Evolutionary conservation across 441 rosid species (phyloP).

Genomic region (Jatropha podagrica): DNA sequence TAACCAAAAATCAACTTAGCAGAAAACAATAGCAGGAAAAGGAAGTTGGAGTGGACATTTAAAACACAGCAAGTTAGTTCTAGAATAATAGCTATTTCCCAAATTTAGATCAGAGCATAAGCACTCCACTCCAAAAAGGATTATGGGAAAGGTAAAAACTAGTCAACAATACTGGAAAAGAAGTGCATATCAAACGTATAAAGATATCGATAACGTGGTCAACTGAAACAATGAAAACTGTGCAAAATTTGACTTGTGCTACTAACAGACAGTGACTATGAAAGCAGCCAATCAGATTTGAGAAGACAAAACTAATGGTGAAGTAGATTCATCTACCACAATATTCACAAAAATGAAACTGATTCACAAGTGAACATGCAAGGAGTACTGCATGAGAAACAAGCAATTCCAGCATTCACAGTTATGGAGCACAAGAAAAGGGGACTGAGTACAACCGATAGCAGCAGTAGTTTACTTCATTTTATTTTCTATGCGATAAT

Average conservation of each 20-base stretch:
- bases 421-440: background rate
- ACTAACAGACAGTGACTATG: background rate
- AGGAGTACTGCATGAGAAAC: no score
- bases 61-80: background rate
- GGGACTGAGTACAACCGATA: no score
- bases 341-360: background rate
- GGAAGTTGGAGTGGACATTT: background rate
- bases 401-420: no score
- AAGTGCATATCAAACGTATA: background rate
- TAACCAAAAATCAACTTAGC: constrained; percentile 18
- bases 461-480: no score
- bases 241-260: background rate
- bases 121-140: background rate
- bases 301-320: background rate
- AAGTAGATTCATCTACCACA: background rate
- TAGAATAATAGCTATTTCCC: background rate
- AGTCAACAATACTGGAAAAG: background rate
- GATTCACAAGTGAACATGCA: background rate
- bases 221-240: background rate
- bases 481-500: background rate
- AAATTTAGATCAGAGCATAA: background rate
- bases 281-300: background rate
- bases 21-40: background rate
- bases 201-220: background rate
- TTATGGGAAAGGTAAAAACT: background rate